phyloP scores from a whole-genome alignment of 345 rosid species.

The Citrus medica region DNA sequence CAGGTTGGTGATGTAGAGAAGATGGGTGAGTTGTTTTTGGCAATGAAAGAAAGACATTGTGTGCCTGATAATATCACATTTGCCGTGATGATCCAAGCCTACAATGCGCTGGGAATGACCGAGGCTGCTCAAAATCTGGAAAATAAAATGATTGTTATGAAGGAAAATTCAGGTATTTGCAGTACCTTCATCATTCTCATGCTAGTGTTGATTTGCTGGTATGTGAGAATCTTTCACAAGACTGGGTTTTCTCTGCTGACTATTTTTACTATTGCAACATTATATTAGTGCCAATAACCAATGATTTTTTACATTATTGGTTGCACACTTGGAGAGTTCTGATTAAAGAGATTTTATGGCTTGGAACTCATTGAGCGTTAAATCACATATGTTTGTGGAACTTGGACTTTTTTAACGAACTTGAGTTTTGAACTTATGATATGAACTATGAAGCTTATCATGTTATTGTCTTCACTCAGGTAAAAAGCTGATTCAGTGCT shows the following conservation, averaged over 20 bases:
- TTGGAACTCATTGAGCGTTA: neutral
- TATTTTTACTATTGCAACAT: neutral
- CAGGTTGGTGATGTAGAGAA: slow-evolving; percentile 62
- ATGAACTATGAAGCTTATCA: neutral
- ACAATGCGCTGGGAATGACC: slow-evolving; percentile 57
- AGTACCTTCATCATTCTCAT: neutral
- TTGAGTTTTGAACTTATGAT: neutral
- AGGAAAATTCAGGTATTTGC: slow-evolving; percentile 34
- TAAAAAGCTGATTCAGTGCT: slow-evolving; percentile 25
- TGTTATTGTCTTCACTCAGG: slow-evolving; percentile 5
- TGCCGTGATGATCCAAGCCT: slow-evolving; percentile 69
- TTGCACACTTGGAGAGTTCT: neutral
- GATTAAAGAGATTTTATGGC: neutral
- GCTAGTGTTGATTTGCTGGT: neutral
- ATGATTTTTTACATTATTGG: neutral
- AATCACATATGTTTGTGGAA: neutral
- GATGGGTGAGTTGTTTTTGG: slow-evolving; percentile 57
- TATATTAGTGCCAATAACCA: neutral
- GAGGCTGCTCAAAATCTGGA: slow-evolving; percentile 58
- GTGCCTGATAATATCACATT: slow-evolving; percentile 61
- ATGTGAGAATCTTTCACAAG: neutral
- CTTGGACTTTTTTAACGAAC: neutral
- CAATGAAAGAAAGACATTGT: slow-evolving; percentile 69
- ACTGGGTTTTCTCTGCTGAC: neutral
- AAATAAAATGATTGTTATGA: slow-evolving; percentile 33